Evolutionary conservation across 768 basidiomycete genomes (phyloP).

Genomic region (Daedaleopsis nitida): DNA sequence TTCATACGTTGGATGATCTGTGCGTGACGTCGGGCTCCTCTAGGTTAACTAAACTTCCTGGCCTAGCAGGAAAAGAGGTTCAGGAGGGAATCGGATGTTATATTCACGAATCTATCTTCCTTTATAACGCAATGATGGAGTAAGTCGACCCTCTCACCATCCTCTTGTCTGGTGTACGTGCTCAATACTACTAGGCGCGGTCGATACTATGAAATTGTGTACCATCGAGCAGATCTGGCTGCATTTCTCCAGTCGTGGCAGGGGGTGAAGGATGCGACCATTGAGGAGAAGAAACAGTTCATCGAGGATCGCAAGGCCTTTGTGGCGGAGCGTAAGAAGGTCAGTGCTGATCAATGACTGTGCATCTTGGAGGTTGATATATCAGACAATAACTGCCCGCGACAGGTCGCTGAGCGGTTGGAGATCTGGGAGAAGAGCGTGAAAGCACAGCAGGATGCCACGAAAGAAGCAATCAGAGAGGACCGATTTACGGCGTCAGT

Average conservation of each 20-base stretch:
- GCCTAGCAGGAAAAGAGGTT: neutral
- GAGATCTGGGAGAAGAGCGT: neutral
- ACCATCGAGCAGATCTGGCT: neutral
- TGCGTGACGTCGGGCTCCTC: neutral
- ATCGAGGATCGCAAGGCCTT: neutral
- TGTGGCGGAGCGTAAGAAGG: neutral
- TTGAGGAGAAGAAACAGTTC: neutral
- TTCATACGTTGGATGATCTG: neutral
- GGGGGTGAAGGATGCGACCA: neutral
- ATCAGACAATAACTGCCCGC: neutral
- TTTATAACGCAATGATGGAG: no score
- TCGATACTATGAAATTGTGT: neutral
- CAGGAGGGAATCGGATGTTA: neutral
- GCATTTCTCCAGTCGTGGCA: neutral
- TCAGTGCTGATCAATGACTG: neutral
- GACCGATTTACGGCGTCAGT: neutral
- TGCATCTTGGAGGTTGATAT: neutral
- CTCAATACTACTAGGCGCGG: no score
- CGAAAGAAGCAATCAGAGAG: neutral
- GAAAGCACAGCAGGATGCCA: neutral
- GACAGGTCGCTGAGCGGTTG: neutral
- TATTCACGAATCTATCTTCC: no score
- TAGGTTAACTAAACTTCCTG: neutral
- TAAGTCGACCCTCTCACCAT: no score
- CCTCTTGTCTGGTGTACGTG: neutral